These are phyloP conservation scores for Ogataea pilisensis DNA, from an alignment of 805 yeast genomes.

Conservation along the genomic window DNA sequence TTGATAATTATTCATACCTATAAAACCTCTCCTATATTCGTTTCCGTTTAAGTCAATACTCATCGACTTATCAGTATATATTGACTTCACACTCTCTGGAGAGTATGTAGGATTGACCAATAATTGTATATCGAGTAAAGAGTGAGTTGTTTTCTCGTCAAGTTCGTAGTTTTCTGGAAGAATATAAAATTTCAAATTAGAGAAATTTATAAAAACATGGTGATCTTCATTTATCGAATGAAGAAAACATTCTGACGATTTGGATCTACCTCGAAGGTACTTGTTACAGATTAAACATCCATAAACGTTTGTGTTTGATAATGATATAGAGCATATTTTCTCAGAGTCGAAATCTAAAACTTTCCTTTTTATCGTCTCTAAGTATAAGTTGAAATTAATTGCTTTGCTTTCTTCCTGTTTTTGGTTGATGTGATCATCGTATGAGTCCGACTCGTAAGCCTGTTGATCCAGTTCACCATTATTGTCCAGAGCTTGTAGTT, in stretches of 20 bases:
- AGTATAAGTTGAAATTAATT: constrained; percentile 23
- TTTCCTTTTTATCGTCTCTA: constrained; percentile 41
- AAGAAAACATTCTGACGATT: constrained; percentile 58
- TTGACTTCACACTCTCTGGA: constrained; percentile 26
- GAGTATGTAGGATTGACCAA: constrained; percentile 51
- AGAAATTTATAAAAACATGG: constrained; percentile 57
- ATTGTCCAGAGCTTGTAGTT: too few relatives aligned
- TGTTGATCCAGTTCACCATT: too few relatives aligned
- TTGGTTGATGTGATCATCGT: background rate
- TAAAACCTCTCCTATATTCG: constrained; percentile 55
- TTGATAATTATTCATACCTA: constrained; percentile 57
- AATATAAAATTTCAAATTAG: constrained; percentile 44
- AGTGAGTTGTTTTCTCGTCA: constrained; percentile 23
- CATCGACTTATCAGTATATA: constrained; percentile 23
- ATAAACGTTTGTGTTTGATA: constrained; percentile 59
- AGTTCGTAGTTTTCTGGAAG: constrained; percentile 61
- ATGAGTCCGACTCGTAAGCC: background rate
- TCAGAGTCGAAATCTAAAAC: constrained; percentile 66
- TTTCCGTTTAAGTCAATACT: constrained; percentile 41
- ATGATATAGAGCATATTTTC: constrained; percentile 58
- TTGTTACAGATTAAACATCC: constrained; percentile 74
- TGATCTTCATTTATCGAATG: constrained; percentile 65
- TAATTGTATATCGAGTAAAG: constrained; percentile 49
- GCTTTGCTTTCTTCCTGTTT: background rate
- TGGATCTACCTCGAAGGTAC: constrained; percentile 64